phyloP scores from a whole-genome alignment of 805 yeast genomes.

The Spathaspora hagerdaliae region DNA sequence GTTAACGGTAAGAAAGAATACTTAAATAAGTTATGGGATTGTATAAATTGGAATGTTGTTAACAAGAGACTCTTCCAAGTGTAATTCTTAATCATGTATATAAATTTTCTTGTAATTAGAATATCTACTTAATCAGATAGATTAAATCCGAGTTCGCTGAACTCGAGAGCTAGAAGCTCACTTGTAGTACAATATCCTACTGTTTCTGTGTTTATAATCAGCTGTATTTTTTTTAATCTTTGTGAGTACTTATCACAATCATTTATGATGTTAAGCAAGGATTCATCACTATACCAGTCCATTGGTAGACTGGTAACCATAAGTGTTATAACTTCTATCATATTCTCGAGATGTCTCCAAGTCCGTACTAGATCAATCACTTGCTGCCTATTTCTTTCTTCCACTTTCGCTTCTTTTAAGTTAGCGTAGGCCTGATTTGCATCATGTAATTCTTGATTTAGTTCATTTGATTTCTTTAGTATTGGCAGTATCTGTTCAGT shows the following conservation, averaged over 20 bases:
- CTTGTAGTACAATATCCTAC: constrained; percentile 11
- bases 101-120: neutral
- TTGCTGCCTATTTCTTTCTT: neutral
- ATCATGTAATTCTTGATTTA: constrained; percentile 9
- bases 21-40: constrained; percentile 69
- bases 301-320: constrained; percentile 30
- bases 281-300: constrained; percentile 33
- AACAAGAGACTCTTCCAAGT: constrained; percentile 46
- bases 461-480: constrained; percentile 12
- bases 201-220: constrained; percentile 13
- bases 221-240: constrained; percentile 15
- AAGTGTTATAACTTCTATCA: constrained; percentile 28
- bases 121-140: neutral
- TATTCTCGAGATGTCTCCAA: constrained; percentile 17
- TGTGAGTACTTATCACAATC: constrained; percentile 23
- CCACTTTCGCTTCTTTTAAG: constrained; percentile 10
- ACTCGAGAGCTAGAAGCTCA: constrained; percentile 21
- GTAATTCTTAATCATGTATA: constrained; percentile 9
- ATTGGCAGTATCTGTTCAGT: constrained; percentile 13
- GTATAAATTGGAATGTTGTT: constrained; percentile 80
- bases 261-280: constrained; percentile 21
- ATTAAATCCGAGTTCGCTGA: constrained; percentile 10
- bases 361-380: constrained; percentile 11
- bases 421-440: constrained; percentile 5
- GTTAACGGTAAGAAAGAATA: constrained; percentile 67